phyloP scores from a whole-genome alignment of 1,284 basidiomycete genomes.

The Mycena sp. region DNA sequence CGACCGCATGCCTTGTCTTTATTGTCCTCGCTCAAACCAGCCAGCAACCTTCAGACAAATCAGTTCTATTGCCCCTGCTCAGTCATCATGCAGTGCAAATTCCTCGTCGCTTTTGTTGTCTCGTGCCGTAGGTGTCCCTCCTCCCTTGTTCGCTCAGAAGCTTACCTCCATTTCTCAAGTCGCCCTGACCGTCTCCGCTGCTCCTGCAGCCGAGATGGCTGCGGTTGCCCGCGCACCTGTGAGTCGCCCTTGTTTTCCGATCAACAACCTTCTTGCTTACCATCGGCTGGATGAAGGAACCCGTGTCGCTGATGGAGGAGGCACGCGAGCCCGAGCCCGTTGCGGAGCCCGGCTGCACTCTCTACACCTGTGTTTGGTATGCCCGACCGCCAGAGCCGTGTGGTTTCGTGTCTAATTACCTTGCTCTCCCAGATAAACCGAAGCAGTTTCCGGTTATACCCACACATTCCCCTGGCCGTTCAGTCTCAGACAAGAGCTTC shows the following conservation, averaged over 20 bases:
- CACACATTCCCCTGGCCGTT: too few species aligned
- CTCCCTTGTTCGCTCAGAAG: not conserved
- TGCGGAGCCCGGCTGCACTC: constrained; percentile 23
- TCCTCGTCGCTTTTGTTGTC: constrained; percentile 21
- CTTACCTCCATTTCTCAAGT: constrained; percentile 18
- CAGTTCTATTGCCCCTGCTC: constrained; percentile 15
- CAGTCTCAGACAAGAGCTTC: too few species aligned
- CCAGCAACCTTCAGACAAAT: not conserved
- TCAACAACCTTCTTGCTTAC: not conserved
- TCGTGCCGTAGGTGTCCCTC: constrained; percentile 21
- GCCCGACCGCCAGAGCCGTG: not conserved
- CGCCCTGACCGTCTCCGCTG: constrained; percentile 24
- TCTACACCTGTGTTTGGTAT: constrained; percentile 28
- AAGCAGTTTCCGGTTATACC: too few species aligned
- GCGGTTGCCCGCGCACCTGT: constrained; percentile 15
- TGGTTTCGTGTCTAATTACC: too few species aligned
- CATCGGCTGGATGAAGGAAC: too few species aligned
- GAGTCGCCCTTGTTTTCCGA: not conserved
- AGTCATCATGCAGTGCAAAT: constrained; percentile 26
- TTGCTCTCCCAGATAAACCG: too few species aligned
- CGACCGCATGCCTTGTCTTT: not conserved
- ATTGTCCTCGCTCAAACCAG: constrained; percentile 29
- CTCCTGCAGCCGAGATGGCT: constrained; percentile 11
- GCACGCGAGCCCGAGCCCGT: constrained; percentile 3
- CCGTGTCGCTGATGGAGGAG: not conserved